Evolutionary conservation across 164 flowering plant genomes (phyloP).

Genomic region (Chimonanthus salicifolius): DNA sequence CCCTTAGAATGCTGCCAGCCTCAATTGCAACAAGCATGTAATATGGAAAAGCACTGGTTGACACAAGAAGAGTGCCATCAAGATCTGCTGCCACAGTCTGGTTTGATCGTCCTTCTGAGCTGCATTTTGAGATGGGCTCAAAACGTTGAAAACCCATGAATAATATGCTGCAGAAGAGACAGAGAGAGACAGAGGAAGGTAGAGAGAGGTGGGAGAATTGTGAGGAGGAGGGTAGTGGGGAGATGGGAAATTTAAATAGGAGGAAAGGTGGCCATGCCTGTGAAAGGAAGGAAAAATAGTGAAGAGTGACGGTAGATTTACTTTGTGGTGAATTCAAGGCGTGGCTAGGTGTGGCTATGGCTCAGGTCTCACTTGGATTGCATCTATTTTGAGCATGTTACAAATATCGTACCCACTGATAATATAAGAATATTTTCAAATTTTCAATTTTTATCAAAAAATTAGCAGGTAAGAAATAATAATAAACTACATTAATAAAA

Average conservation of each 20-base stretch:
- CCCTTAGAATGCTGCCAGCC: constrained; percentile 86
- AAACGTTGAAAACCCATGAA: constrained; percentile 17
- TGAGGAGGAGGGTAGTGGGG: background rate
- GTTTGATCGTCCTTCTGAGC: constrained; percentile 9
- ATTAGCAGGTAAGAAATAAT: too few species aligned
- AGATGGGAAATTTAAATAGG: constrained; percentile 5
- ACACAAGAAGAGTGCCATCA: constrained; percentile 74
- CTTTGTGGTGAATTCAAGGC: too few species aligned
- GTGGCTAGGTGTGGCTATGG: too few species aligned
- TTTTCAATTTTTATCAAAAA: too few species aligned
- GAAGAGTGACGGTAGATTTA: too few species aligned
- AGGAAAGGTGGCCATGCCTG: background rate
- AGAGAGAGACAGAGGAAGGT: background rate
- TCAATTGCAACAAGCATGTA: constrained; percentile 90
- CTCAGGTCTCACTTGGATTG: too few species aligned
- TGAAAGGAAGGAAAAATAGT: background rate
- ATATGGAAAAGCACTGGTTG: constrained; percentile 76
- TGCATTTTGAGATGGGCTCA: constrained; percentile 38
- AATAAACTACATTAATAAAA: too few species aligned
- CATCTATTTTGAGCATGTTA: too few species aligned
- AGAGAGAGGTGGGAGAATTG: background rate
- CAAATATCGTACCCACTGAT: too few species aligned
- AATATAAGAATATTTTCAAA: too few species aligned
- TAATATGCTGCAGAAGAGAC: constrained; percentile 12
- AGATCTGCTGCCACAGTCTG: constrained; percentile 77